Base-by-base conservation (phyloP, 2,329 filamentous ascomycete genomes). In the Elsinoe arachidis region DNA sequence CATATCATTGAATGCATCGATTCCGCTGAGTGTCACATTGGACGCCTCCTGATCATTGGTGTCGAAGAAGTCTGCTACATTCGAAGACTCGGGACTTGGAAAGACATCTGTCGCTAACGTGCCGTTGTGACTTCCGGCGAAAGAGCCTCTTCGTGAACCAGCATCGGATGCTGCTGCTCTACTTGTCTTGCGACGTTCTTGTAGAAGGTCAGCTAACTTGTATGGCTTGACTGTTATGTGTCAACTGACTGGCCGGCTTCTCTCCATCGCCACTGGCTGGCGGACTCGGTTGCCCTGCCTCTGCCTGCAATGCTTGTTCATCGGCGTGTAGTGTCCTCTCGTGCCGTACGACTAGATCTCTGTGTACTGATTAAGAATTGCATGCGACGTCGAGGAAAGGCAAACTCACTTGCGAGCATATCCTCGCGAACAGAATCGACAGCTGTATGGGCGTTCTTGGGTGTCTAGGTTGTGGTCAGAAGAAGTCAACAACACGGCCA, bases 301-400 rank as follows among this genome's bases (percentile, higher is more conserved):
- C 49, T 9, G 34, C 34, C 19, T 53, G 49, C 49, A 53, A 26
- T 26, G 49, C 49, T 35, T 53, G 49, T n/a, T 53, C 57, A 38
- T 55, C 30, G 19, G 57, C 49, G 19, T 58, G 57, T 17, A 58
- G 46, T 2, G 57, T 55, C 17, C 44, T 58, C 34, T 55, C 57
- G 21, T 58, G 51, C 12, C 57, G 37, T 3, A 47, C 53, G 12
- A 58, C 57, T 26, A 58, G 21, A 33, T 58, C 57, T 41, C 57
- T 58, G 33, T 11, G 10, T n/a, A 30, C 6, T n/a, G 14, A 12
- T 55, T 21, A 53, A 17, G n/a, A 3, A 10, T 11, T 7, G 14
- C 7, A 7, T 10, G 9, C 34, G 9, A 34, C 10, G 9, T 6
- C 11, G 3, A 38, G 11, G 6, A 19, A 9, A 15, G 2, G 9